Percentiles rank a stretch among this genome's conserved stretches.
phyloP scores from a whole-genome alignment of 345 rosid genomes.

The Salix udensis region DNA sequence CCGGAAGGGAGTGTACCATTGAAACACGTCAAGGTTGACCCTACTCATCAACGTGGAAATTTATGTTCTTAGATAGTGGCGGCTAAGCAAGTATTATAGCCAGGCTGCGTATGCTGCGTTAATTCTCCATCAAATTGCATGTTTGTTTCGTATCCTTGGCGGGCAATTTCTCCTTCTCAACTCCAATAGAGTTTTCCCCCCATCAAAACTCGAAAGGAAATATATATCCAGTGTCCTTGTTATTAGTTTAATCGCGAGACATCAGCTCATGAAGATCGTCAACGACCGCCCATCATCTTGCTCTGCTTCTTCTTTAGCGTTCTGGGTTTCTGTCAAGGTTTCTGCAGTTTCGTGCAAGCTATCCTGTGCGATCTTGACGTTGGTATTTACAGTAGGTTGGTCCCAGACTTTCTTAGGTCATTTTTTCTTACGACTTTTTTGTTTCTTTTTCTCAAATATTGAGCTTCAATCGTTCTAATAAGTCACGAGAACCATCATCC shows the following conservation, averaged over 20 bases:
- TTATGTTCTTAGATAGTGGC: neutral
- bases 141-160: neutral
- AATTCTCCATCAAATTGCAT: neutral
- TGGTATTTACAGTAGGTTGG: conserved; percentile 31
- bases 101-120: neutral
- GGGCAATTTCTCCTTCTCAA: neutral
- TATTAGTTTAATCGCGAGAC: neutral
- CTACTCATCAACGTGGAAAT: neutral
- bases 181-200: neutral
- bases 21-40: neutral
- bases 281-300: neutral
- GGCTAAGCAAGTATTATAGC: neutral
- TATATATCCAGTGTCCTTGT: neutral
- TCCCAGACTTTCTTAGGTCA: neutral
- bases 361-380: conserved; percentile 14
- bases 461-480: neutral
- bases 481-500: too few species aligned
- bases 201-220: too few species aligned
- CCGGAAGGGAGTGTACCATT: neutral
- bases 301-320: neutral
- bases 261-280: neutral
- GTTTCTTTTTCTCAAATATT: neutral
- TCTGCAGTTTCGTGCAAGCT: conserved; percentile 2
- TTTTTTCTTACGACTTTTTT: neutral
- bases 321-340: neutral